Conservation (phyloP, 257 asterid genomes). For the Lycium ferocissimum region DNA sequence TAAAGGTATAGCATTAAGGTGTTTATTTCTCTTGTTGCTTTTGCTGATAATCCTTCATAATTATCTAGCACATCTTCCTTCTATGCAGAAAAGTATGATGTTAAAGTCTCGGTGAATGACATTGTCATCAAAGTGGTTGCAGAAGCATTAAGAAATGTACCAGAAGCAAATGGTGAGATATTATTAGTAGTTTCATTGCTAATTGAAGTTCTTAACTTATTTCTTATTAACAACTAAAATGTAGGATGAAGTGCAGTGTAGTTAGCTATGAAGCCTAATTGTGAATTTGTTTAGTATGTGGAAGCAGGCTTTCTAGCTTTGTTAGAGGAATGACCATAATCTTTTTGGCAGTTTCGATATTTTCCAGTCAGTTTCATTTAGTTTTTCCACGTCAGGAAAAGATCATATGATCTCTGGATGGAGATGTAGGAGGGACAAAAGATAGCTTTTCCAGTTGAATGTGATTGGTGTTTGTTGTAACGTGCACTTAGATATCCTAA, state of each 20-base stretch:
- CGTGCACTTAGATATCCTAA: background rate
- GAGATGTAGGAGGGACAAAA: conserved; percentile 6
- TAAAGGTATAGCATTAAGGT: conserved; percentile 65
- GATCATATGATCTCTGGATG: background rate
- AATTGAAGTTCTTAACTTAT: conserved; percentile 12
- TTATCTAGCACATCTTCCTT: conserved; percentile 38
- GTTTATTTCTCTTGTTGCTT: conserved; percentile 31
- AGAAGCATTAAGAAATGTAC: conserved; percentile 80
- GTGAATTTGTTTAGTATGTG: background rate
- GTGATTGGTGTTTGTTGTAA: background rate
- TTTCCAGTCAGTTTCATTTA: background rate
- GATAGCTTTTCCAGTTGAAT: conserved; percentile 19
- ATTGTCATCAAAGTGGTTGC: conserved; percentile 95
- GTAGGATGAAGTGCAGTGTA: background rate
- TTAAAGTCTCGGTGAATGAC: conserved; percentile 95
- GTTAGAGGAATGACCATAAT: conserved; percentile 9
- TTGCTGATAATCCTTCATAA: conserved; percentile 33
- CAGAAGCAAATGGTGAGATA: conserved; percentile 91
- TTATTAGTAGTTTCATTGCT: background rate
- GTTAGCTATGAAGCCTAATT: background rate
- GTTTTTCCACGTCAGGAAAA: background rate
- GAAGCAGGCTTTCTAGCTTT: conserved; percentile 24
- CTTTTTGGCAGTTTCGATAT: background rate
- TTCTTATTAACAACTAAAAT: conserved; percentile 12
- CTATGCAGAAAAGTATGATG: conserved; percentile 78